These are phyloP conservation scores for Carallia pectinifolia DNA, from an alignment of 345 rosid species.

Conservation along the genomic window DNA sequence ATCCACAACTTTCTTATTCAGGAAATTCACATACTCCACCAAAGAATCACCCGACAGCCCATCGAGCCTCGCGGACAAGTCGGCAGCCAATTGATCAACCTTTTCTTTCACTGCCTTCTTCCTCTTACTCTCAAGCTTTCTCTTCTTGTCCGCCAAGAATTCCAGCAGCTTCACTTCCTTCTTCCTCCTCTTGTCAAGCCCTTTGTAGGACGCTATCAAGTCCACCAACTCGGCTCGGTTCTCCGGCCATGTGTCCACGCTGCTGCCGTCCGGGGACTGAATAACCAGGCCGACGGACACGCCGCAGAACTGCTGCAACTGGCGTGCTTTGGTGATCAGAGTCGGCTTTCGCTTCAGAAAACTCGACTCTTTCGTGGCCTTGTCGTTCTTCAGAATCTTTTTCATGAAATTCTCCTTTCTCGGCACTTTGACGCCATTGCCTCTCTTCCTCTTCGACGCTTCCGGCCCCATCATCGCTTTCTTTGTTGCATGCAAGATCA, in stretches of 20 bases:
- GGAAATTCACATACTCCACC: no score
- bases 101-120: no score
- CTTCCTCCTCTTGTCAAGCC: not conserved
- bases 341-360: not conserved
- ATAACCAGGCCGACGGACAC: not conserved
- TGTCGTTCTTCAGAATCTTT: not conserved
- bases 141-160: not conserved
- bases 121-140: no score
- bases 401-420: not conserved
- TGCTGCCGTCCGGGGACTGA: not conserved
- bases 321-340: not conserved
- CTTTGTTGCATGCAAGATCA: no score
- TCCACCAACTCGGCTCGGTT: not conserved
- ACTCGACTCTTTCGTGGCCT: not conserved
- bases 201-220: not conserved
- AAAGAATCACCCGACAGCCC: no score
- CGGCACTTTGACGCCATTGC: not conserved
- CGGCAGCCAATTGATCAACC: no score
- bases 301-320: not conserved
- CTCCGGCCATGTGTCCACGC: not conserved
- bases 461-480: not conserved
- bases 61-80: no score
- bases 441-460: not conserved
- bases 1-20: no score
- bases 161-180: not conserved